A percentile compares a stretch with the other conserved stretches of the same genome.
Conservation (phyloP, 2,329 filamentous ascomycete genomes). For the Drechslera avenae region DNA sequence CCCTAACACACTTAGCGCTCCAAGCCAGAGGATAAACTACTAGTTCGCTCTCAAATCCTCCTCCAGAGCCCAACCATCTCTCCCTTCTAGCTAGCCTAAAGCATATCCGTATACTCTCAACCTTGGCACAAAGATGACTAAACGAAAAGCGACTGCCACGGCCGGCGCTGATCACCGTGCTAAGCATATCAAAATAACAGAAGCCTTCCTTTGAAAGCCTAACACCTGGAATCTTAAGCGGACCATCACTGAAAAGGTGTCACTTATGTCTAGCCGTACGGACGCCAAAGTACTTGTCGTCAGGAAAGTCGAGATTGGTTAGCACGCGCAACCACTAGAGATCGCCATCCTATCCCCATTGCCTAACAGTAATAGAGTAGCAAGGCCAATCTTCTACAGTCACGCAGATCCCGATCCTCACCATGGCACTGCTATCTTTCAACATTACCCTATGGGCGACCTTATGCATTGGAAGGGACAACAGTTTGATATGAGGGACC, state of each 20-base stretch:
- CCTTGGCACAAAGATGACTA: slow-evolving; percentile 3
- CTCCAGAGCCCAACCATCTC: no score
- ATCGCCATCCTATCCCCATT: slow-evolving; percentile 16
- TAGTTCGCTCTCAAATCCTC: no score
- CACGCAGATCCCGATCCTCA: slow-evolving; percentile 9
- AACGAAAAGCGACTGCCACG: slow-evolving; percentile 5
- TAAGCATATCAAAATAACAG: neutral
- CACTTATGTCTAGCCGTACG: slow-evolving; percentile 10
- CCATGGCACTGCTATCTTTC: slow-evolving; percentile 25
- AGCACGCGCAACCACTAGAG: slow-evolving; percentile 18
- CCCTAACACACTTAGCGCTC: no score
- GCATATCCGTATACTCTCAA: neutral
- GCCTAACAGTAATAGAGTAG: slow-evolving; percentile 27
- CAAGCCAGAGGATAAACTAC: no score
- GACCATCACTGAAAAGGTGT: neutral
- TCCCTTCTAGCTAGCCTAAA: neutral
- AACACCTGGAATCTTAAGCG: slow-evolving; percentile 8
- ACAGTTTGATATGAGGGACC: slow-evolving; percentile 18
- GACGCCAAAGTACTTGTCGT: slow-evolving; percentile 18
- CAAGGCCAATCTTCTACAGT: slow-evolving; percentile 18
- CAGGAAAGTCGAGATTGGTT: slow-evolving; percentile 23
- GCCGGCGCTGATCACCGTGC: neutral
- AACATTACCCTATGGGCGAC: slow-evolving; percentile 30
- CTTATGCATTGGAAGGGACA: slow-evolving; percentile 23
- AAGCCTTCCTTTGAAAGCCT: slow-evolving; percentile 11